Conservation (phyloP, 805 yeast genomes). For the Wickerhamiella bombiphila region DNA sequence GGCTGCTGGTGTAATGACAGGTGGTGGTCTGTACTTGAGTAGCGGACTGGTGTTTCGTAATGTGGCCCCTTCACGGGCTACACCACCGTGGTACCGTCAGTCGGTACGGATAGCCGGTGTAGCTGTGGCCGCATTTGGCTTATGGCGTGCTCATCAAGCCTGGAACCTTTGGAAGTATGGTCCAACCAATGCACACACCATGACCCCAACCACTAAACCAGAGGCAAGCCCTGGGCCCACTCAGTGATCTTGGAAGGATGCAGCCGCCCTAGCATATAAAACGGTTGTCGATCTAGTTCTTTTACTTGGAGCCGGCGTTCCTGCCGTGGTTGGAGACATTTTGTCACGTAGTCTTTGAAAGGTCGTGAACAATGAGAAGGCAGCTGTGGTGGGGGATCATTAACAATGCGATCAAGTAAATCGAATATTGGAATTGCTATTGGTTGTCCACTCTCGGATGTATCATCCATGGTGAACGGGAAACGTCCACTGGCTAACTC, state of each 20-base stretch:
- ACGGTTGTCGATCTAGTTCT: conserved; percentile 36
- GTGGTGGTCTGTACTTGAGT: conserved; percentile 48
- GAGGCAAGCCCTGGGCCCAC: conserved; percentile 8
- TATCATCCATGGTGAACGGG: conserved; percentile 36
- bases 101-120: conserved; percentile 40
- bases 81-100: conserved; percentile 34
- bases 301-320: conserved; percentile 62
- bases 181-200: no score
- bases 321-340: conserved; percentile 54
- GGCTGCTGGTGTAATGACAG: conserved; percentile 43
- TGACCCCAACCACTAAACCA: no score
- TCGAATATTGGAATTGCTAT: conserved; percentile 44
- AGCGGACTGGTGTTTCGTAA: conserved; percentile 40
- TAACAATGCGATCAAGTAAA: conserved; percentile 78
- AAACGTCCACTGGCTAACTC: conserved; percentile 78
- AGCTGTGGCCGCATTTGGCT: conserved; percentile 40
- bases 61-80: conserved; percentile 24
- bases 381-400: conserved; percentile 76
- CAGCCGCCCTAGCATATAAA: conserved; percentile 18
- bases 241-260: not conserved
- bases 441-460: conserved; percentile 13
- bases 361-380: conserved; percentile 30
- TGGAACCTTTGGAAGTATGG: conserved; percentile 18
- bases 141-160: conserved; percentile 51
- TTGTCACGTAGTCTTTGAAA: conserved; percentile 54